Percentiles rank a stretch among this genome's conserved stretches.
These are phyloP conservation scores for Phyllosticta capitalensis DNA, from an alignment of 2,329 filamentous ascomycete species.

Conservation along the genomic window DNA sequence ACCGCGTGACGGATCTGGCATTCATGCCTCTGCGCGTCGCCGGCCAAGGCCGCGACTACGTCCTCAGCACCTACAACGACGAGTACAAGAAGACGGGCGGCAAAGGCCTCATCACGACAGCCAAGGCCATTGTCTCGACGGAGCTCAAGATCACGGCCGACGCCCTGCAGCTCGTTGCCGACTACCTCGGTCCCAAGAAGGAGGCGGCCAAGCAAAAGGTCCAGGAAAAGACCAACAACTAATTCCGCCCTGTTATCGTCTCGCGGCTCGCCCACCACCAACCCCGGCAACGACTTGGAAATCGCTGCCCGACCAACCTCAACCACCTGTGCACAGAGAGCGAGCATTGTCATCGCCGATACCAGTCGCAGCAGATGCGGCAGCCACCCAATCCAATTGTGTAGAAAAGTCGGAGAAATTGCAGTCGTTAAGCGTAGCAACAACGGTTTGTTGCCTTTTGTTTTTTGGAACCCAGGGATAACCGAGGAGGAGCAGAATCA, in stretches of 20 bases:
- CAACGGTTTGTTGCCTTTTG: background rate
- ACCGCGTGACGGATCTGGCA: conserved; percentile 19
- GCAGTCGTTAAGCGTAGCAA: background rate
- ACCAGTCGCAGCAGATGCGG: background rate
- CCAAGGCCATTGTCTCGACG: conserved; percentile 28
- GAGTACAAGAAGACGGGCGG: conserved; percentile 31
- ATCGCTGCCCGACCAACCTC: background rate
- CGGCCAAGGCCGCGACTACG: conserved; percentile 24
- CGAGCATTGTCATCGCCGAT: background rate
- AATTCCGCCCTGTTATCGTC: no score
- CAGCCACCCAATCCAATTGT: background rate
- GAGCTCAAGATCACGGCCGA: conserved; percentile 30
- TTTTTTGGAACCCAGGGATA: background rate
- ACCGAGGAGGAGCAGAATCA: background rate
- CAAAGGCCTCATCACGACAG: conserved; percentile 26
- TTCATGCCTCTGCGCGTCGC: conserved; percentile 21
- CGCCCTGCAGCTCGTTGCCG: conserved; percentile 21
- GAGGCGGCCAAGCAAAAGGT: conserved; percentile 23
- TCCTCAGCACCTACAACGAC: conserved; percentile 28
- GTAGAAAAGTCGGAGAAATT: background rate
- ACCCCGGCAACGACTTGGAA: background rate
- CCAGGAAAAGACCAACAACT: conserved; percentile 22
- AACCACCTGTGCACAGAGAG: background rate
- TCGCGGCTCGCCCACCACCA: no score
- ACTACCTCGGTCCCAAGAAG: conserved; percentile 26